phyloP scores from a whole-genome alignment of 202 grass and related monocot species.

The Carex sylvatica region DNA sequence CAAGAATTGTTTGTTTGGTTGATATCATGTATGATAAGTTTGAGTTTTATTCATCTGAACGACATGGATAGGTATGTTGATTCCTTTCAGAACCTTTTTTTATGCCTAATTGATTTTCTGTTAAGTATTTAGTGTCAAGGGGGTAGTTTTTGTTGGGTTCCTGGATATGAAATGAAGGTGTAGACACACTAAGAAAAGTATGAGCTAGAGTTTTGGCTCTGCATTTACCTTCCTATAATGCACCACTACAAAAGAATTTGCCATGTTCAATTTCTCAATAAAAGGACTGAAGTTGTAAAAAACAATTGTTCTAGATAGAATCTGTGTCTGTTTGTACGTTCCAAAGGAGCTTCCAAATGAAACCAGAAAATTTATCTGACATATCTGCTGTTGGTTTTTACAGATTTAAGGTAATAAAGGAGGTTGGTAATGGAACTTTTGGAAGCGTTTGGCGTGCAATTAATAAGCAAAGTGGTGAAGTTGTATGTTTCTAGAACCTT shows the following conservation, averaged over 20 bases:
- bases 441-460: constrained; percentile 98
- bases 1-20: not conserved
- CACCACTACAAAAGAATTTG: not conserved
- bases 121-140: not conserved
- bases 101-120: constrained; percentile 3
- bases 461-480: constrained; percentile 95
- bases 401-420: constrained; percentile 99
- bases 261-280: not conserved
- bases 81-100: constrained; percentile 21
- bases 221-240: not conserved
- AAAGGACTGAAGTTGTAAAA: not conserved
- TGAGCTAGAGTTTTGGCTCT: not conserved
- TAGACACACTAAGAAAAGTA: not conserved
- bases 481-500: constrained; percentile 61
- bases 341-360: constrained; percentile 18
- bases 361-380: not conserved
- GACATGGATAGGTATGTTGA: constrained; percentile 60
- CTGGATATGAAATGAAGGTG: not conserved
- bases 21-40: constrained; percentile 7
- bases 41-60: not conserved
- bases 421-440: constrained; percentile 98
- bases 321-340: constrained; percentile 9
- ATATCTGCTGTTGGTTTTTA: constrained; percentile 2
- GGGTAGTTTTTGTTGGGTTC: not conserved
- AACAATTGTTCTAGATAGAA: not conserved